A percentile compares a stretch with the other conserved stretches of the same genome.
Conservation (phyloP, 192 early-diverging fungal species). For the Coemansia reversa region DNA sequence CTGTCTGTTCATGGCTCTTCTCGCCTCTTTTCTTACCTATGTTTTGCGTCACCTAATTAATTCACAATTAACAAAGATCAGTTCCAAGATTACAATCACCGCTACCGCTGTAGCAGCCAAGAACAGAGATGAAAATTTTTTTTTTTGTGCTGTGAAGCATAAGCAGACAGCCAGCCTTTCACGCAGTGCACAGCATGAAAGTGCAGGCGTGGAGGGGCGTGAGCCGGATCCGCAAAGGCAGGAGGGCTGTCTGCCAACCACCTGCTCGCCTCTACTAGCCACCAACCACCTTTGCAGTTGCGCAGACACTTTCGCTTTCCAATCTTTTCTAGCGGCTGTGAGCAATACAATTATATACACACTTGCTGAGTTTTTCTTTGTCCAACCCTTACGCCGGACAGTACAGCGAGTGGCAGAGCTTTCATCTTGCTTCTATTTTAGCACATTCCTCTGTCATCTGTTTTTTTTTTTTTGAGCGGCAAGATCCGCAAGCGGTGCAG, state of each 20-base stretch:
- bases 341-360: neutral
- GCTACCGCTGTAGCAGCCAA: neutral
- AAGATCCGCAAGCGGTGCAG: slow-evolving; percentile 1
- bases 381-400: neutral
- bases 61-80: neutral
- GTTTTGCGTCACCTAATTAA: neutral
- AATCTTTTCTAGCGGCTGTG: neutral
- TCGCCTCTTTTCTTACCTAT: neutral
- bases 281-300: neutral
- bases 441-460: neutral
- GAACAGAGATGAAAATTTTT: neutral
- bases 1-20: neutral
- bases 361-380: neutral
- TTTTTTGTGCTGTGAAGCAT: neutral
- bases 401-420: neutral
- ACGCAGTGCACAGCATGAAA: neutral
- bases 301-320: neutral
- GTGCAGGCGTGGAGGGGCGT: neutral
- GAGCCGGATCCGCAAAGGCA: neutral
- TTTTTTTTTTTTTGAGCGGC: neutral
- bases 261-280: neutral
- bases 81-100: neutral
- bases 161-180: neutral
- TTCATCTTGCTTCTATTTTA: neutral
- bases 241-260: neutral